phyloP scores from a whole-genome alignment of 1,284 basidiomycete species.

The Ceratobasidium sp. region DNA sequence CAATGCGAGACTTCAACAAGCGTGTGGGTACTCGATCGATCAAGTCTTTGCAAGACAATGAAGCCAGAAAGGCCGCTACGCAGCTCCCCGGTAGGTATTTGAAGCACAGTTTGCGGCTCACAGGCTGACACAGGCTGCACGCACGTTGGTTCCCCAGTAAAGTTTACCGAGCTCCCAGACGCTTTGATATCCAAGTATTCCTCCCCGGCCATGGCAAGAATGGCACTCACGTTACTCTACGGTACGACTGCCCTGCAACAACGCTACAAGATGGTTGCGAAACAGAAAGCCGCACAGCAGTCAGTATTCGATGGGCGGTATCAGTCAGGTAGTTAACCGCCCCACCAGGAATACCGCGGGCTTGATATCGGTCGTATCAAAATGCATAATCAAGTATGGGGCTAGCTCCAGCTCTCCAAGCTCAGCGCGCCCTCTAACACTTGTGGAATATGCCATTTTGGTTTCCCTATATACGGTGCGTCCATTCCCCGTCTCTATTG shows the following conservation, averaged over 20 bases:
- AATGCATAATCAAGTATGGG: constrained; percentile 16
- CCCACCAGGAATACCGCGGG: not conserved
- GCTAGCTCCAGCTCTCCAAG: not conserved
- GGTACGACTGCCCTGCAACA: constrained; percentile 15
- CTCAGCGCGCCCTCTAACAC: not conserved
- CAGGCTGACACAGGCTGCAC: not conserved
- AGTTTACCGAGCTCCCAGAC: constrained; percentile 12
- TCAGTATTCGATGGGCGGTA: not conserved
- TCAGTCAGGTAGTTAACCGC: not conserved
- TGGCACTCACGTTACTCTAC: constrained; percentile 25
- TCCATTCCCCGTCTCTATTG: not conserved
- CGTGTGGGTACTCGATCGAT: constrained; percentile 11
- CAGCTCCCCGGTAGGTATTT: constrained; percentile 20
- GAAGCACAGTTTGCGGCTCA: not conserved
- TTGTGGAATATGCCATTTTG: constrained; percentile 24
- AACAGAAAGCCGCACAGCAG: not conserved
- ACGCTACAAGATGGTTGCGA: not conserved
- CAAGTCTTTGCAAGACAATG: constrained; percentile 18
- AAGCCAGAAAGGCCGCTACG: constrained; percentile 29
- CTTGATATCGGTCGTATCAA: not conserved
- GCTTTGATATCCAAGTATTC: constrained; percentile 16
- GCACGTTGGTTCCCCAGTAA: not conserved
- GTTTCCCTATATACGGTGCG: constrained; percentile 25
- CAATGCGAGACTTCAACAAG: constrained; percentile 31
- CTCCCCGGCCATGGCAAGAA: constrained; percentile 19